These are phyloP conservation scores for Purpureocillium lavendulum DNA, from an alignment of 2,329 filamentous ascomycete genomes.

Conservation along the genomic window DNA sequence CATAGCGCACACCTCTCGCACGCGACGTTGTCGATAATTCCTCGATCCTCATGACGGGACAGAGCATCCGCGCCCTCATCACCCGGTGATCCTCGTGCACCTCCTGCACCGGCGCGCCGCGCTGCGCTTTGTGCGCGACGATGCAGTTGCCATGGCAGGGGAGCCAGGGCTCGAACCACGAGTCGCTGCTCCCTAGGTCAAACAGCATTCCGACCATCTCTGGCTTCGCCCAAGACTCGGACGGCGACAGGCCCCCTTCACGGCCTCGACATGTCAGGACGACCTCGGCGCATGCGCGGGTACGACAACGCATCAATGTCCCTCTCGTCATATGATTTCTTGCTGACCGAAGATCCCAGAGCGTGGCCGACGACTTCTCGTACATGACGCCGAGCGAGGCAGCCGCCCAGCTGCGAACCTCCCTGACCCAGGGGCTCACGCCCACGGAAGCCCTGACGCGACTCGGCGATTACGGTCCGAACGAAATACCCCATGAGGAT, in stretches of 20 bases:
- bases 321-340: conserved; percentile 8
- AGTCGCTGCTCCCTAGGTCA: conserved; percentile 24
- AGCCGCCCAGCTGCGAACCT: conserved; percentile 70
- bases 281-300: conserved; percentile 47
- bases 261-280: conserved; percentile 33
- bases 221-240: conserved; percentile 15
- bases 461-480: conserved; percentile 74
- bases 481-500: conserved; percentile 89
- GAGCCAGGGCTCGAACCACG: conserved; percentile 20
- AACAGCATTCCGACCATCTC: conserved; percentile 23
- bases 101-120: conserved; percentile 3
- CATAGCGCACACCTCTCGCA: no score
- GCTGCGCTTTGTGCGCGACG: conserved; percentile 7
- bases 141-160: conserved; percentile 31
- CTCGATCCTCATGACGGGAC: conserved; percentile 11
- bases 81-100: conserved; percentile 8
- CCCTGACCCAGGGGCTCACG: conserved; percentile 72
- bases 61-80: conserved; percentile 11
- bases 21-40: background rate
- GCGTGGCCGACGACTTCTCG: conserved; percentile 51
- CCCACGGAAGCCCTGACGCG: conserved; percentile 73
- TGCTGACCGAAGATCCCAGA: conserved; percentile 22
- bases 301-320: conserved; percentile 21
- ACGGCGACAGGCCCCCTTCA: conserved; percentile 16
- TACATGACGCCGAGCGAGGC: conserved; percentile 70